A percentile compares a stretch with the other conserved stretches of the same genome.
These are phyloP conservation scores for Tolypocladium tropicale DNA, from an alignment of 2,329 filamentous ascomycete genomes.

Conservation along the genomic window DNA sequence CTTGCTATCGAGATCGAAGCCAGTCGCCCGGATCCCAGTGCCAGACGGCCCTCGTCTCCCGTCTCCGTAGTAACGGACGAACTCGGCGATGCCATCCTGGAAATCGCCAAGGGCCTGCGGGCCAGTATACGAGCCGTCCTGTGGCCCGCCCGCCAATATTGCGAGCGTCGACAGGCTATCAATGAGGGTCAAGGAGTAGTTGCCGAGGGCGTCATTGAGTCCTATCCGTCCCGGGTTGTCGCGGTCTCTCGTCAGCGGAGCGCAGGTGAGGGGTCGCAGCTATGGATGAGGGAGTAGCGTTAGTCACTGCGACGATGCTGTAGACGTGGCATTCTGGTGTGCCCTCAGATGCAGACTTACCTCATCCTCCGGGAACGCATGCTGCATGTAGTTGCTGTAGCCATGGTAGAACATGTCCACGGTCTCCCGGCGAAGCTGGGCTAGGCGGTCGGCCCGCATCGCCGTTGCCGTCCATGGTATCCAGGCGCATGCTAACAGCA, in stretches of 20 bases:
- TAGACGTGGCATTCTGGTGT: background rate
- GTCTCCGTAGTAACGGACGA: conserved; percentile 81
- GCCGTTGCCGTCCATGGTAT: conserved; percentile 33
- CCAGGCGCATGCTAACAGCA: conserved; percentile 16
- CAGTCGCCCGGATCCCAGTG: conserved; percentile 60
- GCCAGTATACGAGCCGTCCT: conserved; percentile 24
- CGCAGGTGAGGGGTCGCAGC: conserved; percentile 77
- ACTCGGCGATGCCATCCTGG: conserved; percentile 63
- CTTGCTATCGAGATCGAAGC: conserved; percentile 94
- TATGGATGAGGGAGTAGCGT: conserved; percentile 22
- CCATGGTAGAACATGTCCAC: conserved; percentile 93
- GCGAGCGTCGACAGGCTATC: conserved; percentile 92
- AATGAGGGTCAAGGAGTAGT: conserved; percentile 92
- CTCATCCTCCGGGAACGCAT: conserved; percentile 95
- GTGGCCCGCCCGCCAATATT: conserved; percentile 70
- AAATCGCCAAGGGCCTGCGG: conserved; percentile 57
- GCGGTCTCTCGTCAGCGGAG: conserved; percentile 73
- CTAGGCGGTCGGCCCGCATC: conserved; percentile 47
- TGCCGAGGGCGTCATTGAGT: conserved; percentile 90
- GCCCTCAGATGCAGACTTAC: conserved; percentile 21
- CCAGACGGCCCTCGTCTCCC: conserved; percentile 60
- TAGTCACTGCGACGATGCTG: background rate
- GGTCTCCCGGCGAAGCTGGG: conserved; percentile 47
- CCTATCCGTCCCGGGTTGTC: conserved; percentile 71
- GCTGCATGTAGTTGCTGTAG: conserved; percentile 85